Conservation (phyloP, 139 green algal species). For the Medakamo hakoo region DNA sequence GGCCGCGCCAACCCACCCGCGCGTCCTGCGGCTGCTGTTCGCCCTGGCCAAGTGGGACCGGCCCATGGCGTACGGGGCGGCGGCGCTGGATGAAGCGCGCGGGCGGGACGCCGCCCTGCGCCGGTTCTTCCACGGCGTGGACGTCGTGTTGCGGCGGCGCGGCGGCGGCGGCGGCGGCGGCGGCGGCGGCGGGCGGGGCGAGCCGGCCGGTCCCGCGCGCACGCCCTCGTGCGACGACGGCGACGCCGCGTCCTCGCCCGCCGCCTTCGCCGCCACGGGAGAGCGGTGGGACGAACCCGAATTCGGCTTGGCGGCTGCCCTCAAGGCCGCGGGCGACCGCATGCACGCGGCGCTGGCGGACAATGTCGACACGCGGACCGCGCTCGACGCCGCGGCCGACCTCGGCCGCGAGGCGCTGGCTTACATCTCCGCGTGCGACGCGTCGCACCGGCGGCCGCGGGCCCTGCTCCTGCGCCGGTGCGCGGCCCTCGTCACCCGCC, state of each 20-base stretch:
- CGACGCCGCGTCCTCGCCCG: background rate
- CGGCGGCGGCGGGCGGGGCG: background rate
- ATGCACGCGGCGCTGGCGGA: conserved; percentile 71
- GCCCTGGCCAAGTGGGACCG: conserved; percentile 77
- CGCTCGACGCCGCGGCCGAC: conserved; percentile 55
- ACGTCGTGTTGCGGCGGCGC: too few species aligned
- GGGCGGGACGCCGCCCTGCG: background rate
- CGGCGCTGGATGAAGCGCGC: background rate
- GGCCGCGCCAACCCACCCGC: conserved; percentile 54
- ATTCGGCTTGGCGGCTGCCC: conserved; percentile 21
- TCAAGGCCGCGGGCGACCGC: conserved; percentile 18
- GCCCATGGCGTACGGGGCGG: conserved; percentile 46
- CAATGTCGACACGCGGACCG: conserved; percentile 80
- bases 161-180: background rate
- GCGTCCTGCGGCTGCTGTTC: conserved; percentile 92
- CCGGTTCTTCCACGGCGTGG: background rate
- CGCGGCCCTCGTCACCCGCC: conserved; percentile 58
- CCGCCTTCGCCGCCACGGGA: background rate
- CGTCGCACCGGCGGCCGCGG: conserved; percentile 20
- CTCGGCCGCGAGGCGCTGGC: conserved; percentile 68
- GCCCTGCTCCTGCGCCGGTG: conserved; percentile 55
- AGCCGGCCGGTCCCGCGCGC: background rate
- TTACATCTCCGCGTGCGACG: conserved; percentile 50
- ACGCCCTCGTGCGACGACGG: background rate
- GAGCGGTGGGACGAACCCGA: conserved; percentile 36